A percentile compares a stretch with the other conserved stretches of the same genome.
phyloP scores from a whole-genome alignment of 345 rosid species.

The Euphorbia peplus region DNA sequence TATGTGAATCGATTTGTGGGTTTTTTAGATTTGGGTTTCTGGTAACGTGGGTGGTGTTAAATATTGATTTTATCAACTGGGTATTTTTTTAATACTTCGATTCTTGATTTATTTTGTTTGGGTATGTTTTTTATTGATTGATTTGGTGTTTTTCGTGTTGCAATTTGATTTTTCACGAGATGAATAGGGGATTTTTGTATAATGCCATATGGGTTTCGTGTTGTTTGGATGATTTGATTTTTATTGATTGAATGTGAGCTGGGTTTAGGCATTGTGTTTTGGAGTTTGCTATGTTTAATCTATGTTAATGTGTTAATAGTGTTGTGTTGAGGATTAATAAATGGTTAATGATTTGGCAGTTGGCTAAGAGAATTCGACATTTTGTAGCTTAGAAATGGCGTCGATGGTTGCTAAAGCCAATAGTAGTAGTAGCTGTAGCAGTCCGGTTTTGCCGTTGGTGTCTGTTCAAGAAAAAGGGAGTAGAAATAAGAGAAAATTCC shows the following conservation, averaged over 20 bases:
- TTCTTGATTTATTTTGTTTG: conserved; percentile 11
- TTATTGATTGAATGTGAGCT: conserved; percentile 24
- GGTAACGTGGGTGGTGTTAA: background rate
- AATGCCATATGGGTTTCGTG: conserved; percentile 1
- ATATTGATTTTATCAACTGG: conserved; percentile 19
- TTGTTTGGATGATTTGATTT: conserved; percentile 9
- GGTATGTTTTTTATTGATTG: conserved; percentile 10
- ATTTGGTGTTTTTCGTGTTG: conserved; percentile 21
- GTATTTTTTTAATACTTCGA: conserved; percentile 23
- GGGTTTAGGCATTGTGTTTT: conserved; percentile 4
- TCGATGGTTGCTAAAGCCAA: conserved; percentile 54
- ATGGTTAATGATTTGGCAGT: conserved; percentile 17
- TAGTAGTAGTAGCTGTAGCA: conserved; percentile 37
- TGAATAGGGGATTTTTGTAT: conserved; percentile 10
- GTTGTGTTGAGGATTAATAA: conserved; percentile 13
- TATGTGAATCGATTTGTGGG: conserved; percentile 19
- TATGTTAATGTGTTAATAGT: conserved; percentile 9
- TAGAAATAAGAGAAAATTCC: conserved; percentile 80
- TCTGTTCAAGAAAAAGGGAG: conserved; percentile 77
- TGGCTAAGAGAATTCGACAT: background rate
- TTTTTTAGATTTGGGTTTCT: conserved; percentile 16
- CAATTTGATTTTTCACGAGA: conserved; percentile 13
- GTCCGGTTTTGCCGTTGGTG: conserved; percentile 42
- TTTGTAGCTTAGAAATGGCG: conserved; percentile 57
- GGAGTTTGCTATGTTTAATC: background rate